These are phyloP conservation scores for Cytospora leucostoma DNA, from an alignment of 2,329 filamentous ascomycete genomes.

Conservation along the genomic window DNA sequence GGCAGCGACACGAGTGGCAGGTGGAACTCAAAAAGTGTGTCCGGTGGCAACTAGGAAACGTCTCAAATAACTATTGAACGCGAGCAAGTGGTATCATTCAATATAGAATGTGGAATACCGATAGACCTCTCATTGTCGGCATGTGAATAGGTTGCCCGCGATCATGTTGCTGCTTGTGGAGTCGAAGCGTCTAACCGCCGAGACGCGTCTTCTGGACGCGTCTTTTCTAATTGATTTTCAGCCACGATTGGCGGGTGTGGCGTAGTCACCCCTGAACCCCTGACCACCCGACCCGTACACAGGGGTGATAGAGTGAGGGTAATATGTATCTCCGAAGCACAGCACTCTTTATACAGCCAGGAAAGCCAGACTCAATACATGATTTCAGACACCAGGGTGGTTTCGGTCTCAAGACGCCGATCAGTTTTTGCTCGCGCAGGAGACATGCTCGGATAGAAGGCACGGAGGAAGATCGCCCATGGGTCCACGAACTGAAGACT, in stretches of 20 bases:
- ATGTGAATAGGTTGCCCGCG: background rate
- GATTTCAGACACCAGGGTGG: no score
- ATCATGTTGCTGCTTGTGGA: background rate
- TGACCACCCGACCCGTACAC: background rate
- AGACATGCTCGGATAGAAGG: no score
- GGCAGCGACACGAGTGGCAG: background rate
- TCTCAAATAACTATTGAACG: no score
- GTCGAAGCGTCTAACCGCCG: background rate
- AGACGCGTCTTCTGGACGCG: constrained; percentile 13
- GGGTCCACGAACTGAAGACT: no score
- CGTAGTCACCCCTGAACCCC: constrained; percentile 16
- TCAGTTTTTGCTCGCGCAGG: no score
- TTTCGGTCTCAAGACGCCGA: no score
- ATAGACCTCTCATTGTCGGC: background rate
- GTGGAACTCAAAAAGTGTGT: background rate
- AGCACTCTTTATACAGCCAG: no score
- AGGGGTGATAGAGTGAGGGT: no score
- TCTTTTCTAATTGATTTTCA: constrained; percentile 18
- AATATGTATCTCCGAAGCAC: no score
- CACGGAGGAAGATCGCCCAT: no score
- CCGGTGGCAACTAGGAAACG: background rate
- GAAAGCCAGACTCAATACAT: no score
- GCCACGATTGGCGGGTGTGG: constrained; percentile 11
- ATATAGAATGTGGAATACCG: background rate
- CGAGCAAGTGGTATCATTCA: background rate